Conservation (phyloP, 768 basidiomycete species). For the Peribolospora baueri region DNA sequence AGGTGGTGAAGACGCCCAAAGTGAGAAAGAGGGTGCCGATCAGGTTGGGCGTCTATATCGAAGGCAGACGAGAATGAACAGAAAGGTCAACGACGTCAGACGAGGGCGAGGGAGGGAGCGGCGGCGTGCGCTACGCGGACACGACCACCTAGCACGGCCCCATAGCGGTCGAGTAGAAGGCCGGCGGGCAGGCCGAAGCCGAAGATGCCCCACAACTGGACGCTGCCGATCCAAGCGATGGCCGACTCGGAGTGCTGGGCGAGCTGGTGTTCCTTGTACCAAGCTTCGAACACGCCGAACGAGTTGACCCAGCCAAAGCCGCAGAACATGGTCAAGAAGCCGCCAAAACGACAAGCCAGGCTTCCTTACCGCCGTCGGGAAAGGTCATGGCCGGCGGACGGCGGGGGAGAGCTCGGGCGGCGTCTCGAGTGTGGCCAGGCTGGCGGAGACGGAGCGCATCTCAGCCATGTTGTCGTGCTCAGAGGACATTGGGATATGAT, state of each 20-base stretch:
- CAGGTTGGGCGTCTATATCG: no score
- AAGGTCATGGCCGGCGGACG: background rate
- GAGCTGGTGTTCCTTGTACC: constrained; percentile 16
- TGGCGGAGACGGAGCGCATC: no score
- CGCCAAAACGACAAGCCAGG: constrained; percentile 3
- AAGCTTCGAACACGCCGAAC: constrained; percentile 22
- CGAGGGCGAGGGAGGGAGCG: no score
- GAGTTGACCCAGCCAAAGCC: constrained; percentile 18
- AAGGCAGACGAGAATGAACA: no score
- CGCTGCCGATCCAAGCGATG: constrained; percentile 17
- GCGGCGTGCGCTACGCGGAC: no score
- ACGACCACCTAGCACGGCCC: no score
- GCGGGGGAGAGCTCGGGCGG: background rate
- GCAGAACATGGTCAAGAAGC: constrained; percentile 8
- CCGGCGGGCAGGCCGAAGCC: constrained; percentile 13
- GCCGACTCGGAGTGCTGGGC: constrained; percentile 9
- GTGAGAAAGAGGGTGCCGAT: no score
- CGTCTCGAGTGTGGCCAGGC: no score
- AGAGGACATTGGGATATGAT: no score
- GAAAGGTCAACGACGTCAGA: no score
- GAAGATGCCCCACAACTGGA: constrained; percentile 17
- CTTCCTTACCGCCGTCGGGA: constrained; percentile 5
- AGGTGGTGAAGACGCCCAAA: constrained; percentile 11
- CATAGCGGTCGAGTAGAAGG: constrained; percentile 12
- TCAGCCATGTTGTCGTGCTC: no score